phyloP scores from a whole-genome alignment of 2,329 filamentous ascomycete species.

The Cladosporium sp. region DNA sequence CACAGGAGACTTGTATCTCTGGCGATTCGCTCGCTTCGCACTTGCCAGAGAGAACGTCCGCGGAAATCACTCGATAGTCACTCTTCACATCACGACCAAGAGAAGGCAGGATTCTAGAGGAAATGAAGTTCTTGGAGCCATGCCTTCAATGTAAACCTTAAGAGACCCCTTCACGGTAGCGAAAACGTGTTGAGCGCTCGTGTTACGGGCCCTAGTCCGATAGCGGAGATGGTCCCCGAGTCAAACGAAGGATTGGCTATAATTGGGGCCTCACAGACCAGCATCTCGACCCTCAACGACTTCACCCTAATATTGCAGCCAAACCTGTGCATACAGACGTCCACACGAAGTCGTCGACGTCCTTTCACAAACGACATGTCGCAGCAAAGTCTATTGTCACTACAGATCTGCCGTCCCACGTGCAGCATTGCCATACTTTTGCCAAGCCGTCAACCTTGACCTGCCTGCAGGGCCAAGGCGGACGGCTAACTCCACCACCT shows the following conservation, averaged over 20 bases:
- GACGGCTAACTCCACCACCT: background rate
- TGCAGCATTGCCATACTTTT: too few species aligned
- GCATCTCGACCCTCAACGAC: too few species aligned
- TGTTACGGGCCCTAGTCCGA: too few species aligned
- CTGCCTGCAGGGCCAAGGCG: slow-evolving; percentile 2
- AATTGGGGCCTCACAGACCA: too few species aligned
- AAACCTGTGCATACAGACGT: background rate
- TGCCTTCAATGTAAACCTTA: background rate
- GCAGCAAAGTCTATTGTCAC: too few species aligned
- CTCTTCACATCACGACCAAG: background rate
- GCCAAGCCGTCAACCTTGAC: background rate
- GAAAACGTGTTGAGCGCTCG: too few species aligned
- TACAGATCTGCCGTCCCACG: background rate
- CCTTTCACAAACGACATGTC: too few species aligned
- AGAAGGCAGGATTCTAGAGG: background rate
- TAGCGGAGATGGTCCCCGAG: too few species aligned
- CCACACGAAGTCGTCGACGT: background rate
- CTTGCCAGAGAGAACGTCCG: background rate
- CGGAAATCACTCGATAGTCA: background rate
- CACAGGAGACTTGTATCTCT: too few species aligned
- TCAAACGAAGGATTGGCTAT: too few species aligned
- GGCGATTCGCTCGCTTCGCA: too few species aligned
- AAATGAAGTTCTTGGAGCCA: background rate
- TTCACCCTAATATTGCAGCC: background rate
- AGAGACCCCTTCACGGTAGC: too few species aligned